Evolutionary conservation across 495 filamentous ascomycete species (phyloP).

Genomic region (Extremus antarcticus): DNA sequence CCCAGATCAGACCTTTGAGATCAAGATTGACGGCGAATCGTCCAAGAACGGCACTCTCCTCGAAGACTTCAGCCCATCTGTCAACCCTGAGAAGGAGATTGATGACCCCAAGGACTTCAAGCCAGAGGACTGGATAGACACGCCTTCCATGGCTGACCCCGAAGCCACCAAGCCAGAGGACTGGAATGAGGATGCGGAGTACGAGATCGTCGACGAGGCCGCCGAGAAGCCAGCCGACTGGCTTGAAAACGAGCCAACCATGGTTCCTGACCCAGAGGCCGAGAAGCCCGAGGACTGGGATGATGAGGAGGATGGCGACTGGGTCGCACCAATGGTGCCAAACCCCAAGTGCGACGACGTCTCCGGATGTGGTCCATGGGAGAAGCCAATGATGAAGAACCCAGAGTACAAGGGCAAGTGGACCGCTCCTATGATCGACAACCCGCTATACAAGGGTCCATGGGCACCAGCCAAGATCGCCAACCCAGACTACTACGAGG

Average conservation of each 20-base stretch:
- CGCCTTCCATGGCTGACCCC: conserved; percentile 79
- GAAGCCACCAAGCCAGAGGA: conserved; percentile 93
- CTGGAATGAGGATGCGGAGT: conserved; percentile 98
- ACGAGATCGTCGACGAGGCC: conserved; percentile 86
- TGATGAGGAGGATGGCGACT: conserved; percentile 99
- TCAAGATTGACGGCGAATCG: conserved; percentile 77
- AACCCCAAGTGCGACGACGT: conserved; percentile 94
- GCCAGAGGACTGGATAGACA: conserved; percentile 92
- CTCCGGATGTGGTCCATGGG: conserved; percentile 92
- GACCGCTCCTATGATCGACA: conserved; percentile 87
- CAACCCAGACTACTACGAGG: conserved; percentile 96
- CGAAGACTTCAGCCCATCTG: conserved; percentile 83
- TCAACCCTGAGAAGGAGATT: conserved; percentile 95
- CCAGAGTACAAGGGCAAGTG: conserved; percentile 99
- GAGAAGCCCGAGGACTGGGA: conserved; percentile 99
- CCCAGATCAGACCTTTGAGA: conserved; percentile 87
- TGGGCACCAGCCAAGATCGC: conserved; percentile 94
- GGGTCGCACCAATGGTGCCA: conserved; percentile 81
- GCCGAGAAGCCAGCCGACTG: conserved; percentile 89
- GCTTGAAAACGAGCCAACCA: conserved; percentile 82
- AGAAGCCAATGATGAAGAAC: conserved; percentile 87
- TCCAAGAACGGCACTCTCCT: conserved; percentile 83
- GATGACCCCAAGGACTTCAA: conserved; percentile 93
- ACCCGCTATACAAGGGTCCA: conserved; percentile 94
- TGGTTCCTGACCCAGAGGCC: conserved; percentile 87